These are phyloP conservation scores for Starmerella floris DNA, from an alignment of 805 yeast genomes.

Conservation along the genomic window DNA sequence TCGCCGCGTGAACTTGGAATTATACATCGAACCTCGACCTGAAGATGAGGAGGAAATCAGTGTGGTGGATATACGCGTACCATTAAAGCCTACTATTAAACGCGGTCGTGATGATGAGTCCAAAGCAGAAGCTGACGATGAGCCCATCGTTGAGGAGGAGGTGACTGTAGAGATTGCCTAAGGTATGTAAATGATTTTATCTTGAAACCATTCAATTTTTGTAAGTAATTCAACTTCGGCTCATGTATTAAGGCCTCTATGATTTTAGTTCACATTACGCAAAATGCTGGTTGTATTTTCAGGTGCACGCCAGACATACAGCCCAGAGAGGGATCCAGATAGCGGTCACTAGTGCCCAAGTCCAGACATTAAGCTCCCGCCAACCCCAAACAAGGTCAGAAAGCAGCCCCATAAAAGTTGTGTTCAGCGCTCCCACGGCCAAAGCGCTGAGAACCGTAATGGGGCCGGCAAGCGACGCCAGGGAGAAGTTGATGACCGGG, in stretches of 20 bases:
- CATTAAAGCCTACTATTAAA: conserved; percentile 16
- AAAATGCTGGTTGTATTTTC: background rate
- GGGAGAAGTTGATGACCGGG: conserved; percentile 16
- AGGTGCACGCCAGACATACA: conserved; percentile 10
- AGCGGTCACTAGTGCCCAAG: conserved; percentile 59
- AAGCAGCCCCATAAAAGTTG: conserved; percentile 32
- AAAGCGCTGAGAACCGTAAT: conserved; percentile 29
- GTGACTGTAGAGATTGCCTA: background rate
- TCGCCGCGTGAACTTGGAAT: conserved; percentile 41
- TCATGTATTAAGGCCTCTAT: background rate
- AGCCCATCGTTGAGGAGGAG: background rate
- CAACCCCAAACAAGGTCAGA: conserved; percentile 48
- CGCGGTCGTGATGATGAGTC: conserved; percentile 15
- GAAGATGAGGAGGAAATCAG: conserved; percentile 18
- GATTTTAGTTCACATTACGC: too few relatives aligned
- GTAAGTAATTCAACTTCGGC: background rate
- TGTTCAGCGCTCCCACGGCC: conserved; percentile 25
- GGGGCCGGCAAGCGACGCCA: conserved; percentile 35
- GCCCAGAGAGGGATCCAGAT: conserved; percentile 85
- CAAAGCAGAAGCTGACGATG: conserved; percentile 2
- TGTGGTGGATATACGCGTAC: conserved; percentile 20
- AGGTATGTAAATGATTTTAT: background rate
- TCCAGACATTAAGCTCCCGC: conserved; percentile 64
- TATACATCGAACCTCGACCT: conserved; percentile 20
- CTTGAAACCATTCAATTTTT: background rate